Percentiles rank a stretch among this genome's conserved stretches.
phyloP scores from a whole-genome alignment of 768 basidiomycete species.

The Lentinula lateritia region DNA sequence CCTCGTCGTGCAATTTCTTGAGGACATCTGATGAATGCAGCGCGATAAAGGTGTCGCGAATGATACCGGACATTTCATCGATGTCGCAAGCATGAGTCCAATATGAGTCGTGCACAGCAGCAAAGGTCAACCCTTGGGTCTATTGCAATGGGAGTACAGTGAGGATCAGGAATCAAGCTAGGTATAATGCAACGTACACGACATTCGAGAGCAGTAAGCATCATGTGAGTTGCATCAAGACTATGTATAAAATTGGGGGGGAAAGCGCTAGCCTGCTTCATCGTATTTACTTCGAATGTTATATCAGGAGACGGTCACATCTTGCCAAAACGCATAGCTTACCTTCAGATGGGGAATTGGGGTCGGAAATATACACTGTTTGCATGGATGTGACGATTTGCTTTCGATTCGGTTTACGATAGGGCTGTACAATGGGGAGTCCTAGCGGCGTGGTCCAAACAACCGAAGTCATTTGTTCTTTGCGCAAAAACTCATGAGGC shows the following conservation, averaged over 20 bases:
- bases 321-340: conserved; percentile 7
- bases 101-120: conserved; percentile 97
- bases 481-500: conserved; percentile 43
- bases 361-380: conserved; percentile 87
- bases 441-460: conserved; percentile 98
- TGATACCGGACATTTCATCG: conserved; percentile 82
- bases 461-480: conserved; percentile 93
- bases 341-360: conserved; percentile 68
- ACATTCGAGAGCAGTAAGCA: conserved; percentile 91
- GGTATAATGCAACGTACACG: conserved; percentile 41
- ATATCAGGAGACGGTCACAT: background rate
- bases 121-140: conserved; percentile 77
- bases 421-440: conserved; percentile 93
- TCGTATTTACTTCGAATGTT: conserved; percentile 52
- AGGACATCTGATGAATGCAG: conserved; percentile 88
- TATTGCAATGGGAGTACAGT: conserved; percentile 21
- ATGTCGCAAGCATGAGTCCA: conserved; percentile 93
- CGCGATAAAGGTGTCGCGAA: conserved; percentile 90
- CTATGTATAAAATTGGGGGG: conserved; percentile 99
- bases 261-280: conserved; percentile 94
- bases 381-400: conserved; percentile 84
- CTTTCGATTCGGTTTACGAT: conserved; percentile 76
- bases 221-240: conserved; percentile 98
- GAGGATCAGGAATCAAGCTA: background rate
- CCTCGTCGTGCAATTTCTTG: conserved; percentile 66